Evolutionary conservation across 345 rosid genomes (phyloP).

Genomic region (Eucalyptus erythrocorys): DNA sequence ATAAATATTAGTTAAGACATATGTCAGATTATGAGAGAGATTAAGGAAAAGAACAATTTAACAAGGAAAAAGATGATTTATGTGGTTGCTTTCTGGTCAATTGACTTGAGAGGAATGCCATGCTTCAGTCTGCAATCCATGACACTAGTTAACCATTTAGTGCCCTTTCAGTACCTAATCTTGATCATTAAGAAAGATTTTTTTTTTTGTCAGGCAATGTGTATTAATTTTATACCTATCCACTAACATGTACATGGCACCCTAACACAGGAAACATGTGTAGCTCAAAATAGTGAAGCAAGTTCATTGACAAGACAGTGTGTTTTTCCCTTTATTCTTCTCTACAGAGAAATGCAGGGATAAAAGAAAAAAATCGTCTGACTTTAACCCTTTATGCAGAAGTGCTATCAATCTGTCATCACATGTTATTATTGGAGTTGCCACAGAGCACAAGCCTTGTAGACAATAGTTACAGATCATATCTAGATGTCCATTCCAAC

Average conservation of each 20-base stretch:
- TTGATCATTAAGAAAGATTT: too few relatives aligned
- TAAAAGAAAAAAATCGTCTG: not conserved
- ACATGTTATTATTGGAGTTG: not conserved
- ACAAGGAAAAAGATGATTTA: not conserved
- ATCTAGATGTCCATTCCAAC: slow-evolving; percentile 21
- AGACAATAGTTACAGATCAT: not conserved
- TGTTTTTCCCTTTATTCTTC: not conserved
- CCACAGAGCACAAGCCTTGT: not conserved
- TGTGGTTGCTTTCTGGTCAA: not conserved
- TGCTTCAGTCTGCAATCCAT: not conserved
- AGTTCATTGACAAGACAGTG: not conserved
- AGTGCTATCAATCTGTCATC: not conserved
- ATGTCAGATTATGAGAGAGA: not conserved
- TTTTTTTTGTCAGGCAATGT: too few relatives aligned
- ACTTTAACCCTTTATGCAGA: not conserved
- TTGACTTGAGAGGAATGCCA: not conserved
- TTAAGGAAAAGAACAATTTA: not conserved
- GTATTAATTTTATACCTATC: too few relatives aligned
- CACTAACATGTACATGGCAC: not conserved
- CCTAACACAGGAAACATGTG: not conserved
- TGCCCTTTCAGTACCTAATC: too few relatives aligned
- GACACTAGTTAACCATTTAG: too few relatives aligned
- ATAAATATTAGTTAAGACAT: not conserved
- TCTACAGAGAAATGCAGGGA: not conserved
- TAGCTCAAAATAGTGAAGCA: not conserved